Percentiles rank a stretch among this genome's conserved stretches.
These are phyloP conservation scores for Xylaria bambusicola DNA, from an alignment of 495 filamentous ascomycete species.

Conservation along the genomic window DNA sequence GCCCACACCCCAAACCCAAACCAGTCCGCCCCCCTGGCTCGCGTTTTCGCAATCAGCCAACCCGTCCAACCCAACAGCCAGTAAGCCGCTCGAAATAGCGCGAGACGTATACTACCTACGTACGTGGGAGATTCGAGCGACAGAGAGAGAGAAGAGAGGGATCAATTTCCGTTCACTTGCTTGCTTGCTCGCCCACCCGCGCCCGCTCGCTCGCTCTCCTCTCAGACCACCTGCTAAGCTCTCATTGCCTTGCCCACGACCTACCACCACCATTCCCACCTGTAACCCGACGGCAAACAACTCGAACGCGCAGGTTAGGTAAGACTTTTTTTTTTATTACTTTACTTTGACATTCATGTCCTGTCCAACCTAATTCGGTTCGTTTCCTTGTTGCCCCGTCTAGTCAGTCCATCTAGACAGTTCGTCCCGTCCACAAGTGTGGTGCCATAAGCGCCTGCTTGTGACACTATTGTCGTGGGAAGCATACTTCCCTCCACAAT, in stretches of 20 bases:
- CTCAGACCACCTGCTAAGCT: constrained; percentile 24
- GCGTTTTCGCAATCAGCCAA: constrained; percentile 13
- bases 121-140: too few relatives aligned
- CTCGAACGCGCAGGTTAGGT: constrained; percentile 22
- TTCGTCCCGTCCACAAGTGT: constrained; percentile 18
- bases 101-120: not conserved
- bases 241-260: constrained; percentile 23
- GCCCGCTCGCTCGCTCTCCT: constrained; percentile 23
- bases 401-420: too few relatives aligned
- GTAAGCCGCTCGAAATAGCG: constrained; percentile 16
- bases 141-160: constrained; percentile 13
- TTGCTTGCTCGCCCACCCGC: constrained; percentile 17
- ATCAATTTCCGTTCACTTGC: constrained; percentile 17
- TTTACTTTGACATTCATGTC: constrained; percentile 1
- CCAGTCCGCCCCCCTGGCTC: constrained; percentile 18
- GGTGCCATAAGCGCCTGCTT: constrained; percentile 24
- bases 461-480: constrained; percentile 20
- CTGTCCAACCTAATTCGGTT: constrained; percentile 15
- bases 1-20: not conserved
- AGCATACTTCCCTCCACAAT: constrained; percentile 19
- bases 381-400: constrained; percentile 1
- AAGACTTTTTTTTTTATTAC: constrained; percentile 18
- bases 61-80: constrained; percentile 16
- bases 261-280: constrained; percentile 24
- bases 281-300: constrained; percentile 24